These are phyloP conservation scores for Aspergillus sp. DNA, from an alignment of 2,329 filamentous ascomycete genomes.

Conservation along the genomic window DNA sequence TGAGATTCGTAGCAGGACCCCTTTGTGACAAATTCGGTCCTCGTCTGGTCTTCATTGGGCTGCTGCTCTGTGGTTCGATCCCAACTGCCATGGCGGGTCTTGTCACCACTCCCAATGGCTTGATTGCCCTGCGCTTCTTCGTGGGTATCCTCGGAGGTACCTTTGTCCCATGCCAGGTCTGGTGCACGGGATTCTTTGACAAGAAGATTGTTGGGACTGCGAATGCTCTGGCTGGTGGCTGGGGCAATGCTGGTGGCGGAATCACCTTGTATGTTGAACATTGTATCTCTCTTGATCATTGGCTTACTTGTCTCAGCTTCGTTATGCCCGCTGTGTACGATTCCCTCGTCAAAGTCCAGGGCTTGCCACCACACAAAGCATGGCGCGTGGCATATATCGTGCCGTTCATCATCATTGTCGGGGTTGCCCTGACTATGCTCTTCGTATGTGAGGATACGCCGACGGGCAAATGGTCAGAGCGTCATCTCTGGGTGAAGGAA, in stretches of 20 bases:
- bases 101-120: constrained; percentile 63
- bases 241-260: constrained; percentile 85
- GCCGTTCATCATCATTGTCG: constrained; percentile 73
- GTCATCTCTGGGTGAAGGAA: constrained; percentile 60
- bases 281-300: not conserved
- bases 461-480: constrained; percentile 76
- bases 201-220: constrained; percentile 88
- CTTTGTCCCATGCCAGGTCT: constrained; percentile 72
- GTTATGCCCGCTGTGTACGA: constrained; percentile 90
- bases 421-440: constrained; percentile 68
- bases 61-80: constrained; percentile 75
- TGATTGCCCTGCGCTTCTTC: constrained; percentile 49
- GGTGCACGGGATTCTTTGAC: constrained; percentile 91
- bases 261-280: constrained; percentile 66
- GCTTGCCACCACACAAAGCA: constrained; percentile 66
- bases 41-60: constrained; percentile 74
- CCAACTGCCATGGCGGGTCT: constrained; percentile 81
- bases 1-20: constrained; percentile 77
- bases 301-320: constrained; percentile 53
- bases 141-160: constrained; percentile 48
- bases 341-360: constrained; percentile 63
- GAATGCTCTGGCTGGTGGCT: constrained; percentile 80
- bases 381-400: constrained; percentile 87
- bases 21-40: constrained; percentile 85
- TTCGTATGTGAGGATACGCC: constrained; percentile 79